Evolutionary conservation across 345 rosid genomes (phyloP).

Genomic region (Noccaea bulbosa): DNA sequence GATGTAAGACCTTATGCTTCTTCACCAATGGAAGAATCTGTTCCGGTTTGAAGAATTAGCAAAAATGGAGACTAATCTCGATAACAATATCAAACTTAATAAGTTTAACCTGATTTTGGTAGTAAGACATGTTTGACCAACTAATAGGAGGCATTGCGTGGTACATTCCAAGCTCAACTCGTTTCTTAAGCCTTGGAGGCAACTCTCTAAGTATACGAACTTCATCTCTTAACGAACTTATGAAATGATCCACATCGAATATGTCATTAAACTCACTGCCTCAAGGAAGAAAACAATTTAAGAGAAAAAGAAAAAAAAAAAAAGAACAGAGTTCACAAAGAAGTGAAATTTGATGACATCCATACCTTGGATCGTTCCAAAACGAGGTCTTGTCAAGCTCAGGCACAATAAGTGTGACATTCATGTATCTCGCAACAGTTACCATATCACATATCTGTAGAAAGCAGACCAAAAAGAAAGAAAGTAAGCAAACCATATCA

Average conservation of each 20-base stretch:
- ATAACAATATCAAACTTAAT: background rate
- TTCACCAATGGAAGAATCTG: conserved; percentile 92
- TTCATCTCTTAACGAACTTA: conserved; percentile 85
- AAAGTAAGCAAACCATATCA: conserved; percentile 22
- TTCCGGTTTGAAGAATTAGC: conserved; percentile 15
- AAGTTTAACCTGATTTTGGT: conserved; percentile 64
- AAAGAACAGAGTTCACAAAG: conserved; percentile 14
- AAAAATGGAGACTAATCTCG: conserved; percentile 9
- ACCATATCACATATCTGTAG: conserved; percentile 98
- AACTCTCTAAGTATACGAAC: conserved; percentile 83
- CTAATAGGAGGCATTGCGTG: conserved; percentile 82
- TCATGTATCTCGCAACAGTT: conserved; percentile 78
- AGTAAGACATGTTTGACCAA: conserved; percentile 93
- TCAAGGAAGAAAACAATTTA: conserved; percentile 18
- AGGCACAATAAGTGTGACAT: conserved; percentile 92
- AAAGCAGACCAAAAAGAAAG: conserved; percentile 33
- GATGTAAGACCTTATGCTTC: conserved; percentile 82
- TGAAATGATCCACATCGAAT: conserved; percentile 90
- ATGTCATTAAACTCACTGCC: conserved; percentile 92
- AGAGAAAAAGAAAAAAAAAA: background rate
- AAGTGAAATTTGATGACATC: conserved; percentile 6
- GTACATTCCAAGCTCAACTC: conserved; percentile 70
- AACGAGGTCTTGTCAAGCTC: conserved; percentile 94
- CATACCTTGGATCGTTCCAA: conserved; percentile 95
- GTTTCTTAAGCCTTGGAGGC: conserved; percentile 78